These are phyloP conservation scores for Aspergillus tanneri DNA, from an alignment of 2,329 filamentous ascomycete species.

Conservation along the genomic window DNA sequence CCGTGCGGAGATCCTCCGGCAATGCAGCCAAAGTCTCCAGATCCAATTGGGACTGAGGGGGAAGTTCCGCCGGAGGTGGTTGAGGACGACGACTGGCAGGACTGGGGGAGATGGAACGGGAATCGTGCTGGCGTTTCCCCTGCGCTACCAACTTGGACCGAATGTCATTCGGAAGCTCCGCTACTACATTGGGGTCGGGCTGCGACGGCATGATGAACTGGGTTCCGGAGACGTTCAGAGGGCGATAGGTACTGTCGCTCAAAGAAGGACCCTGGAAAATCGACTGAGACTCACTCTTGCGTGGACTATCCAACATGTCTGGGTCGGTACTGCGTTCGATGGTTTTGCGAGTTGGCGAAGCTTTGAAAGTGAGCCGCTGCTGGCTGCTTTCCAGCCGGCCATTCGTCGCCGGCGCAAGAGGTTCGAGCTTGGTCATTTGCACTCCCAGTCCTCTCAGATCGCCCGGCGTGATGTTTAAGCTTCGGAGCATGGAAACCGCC, in stretches of 20 bases:
- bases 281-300: constrained; percentile 36
- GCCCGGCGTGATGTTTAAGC: constrained; percentile 80
- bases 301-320: constrained; percentile 50
- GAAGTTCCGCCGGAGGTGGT: constrained; percentile 42
- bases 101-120: constrained; percentile 34
- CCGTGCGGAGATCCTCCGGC: constrained; percentile 80
- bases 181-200: constrained; percentile 75
- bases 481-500: constrained; percentile 77
- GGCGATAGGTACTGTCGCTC: constrained; percentile 52
- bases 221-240: constrained; percentile 77
- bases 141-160: constrained; percentile 70
- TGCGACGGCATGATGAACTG: constrained; percentile 87
- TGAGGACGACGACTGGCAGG: constrained; percentile 27
- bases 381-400: constrained; percentile 72
- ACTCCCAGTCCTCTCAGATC: constrained; percentile 91
- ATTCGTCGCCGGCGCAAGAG: constrained; percentile 59
- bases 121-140: constrained; percentile 31
- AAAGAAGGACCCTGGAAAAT: constrained; percentile 33
- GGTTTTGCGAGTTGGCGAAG: constrained; percentile 32
- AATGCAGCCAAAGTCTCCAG: constrained; percentile 78
- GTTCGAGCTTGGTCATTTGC: constrained; percentile 89
- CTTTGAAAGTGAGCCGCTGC: constrained; percentile 70
- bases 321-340: constrained; percentile 38
- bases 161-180: constrained; percentile 81
- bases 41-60: constrained; percentile 75